These are phyloP conservation scores for Xylaria bambusicola DNA, from an alignment of 495 filamentous ascomycete species.

Conservation along the genomic window DNA sequence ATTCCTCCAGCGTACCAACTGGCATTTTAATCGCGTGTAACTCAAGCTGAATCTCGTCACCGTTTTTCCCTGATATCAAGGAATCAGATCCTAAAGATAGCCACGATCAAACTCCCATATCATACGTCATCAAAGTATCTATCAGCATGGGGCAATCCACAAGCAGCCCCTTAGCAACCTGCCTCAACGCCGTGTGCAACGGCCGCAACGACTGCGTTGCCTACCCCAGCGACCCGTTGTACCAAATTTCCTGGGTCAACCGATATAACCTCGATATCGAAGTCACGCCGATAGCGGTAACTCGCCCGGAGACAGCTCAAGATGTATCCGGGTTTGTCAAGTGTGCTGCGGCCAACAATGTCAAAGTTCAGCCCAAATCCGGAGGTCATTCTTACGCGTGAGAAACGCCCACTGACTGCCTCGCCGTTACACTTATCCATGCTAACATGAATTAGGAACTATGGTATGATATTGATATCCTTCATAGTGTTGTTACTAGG, in stretches of 20 bases:
- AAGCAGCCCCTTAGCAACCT: conserved; percentile 37
- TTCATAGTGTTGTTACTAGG: not conserved
- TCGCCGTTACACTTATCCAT: not conserved
- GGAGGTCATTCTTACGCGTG: conserved; percentile 74
- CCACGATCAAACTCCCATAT: not conserved
- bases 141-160: conserved; percentile 31
- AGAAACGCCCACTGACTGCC: no score
- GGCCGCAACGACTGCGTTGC: conserved; percentile 44
- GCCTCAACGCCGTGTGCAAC: conserved; percentile 43
- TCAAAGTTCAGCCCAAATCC: conserved; percentile 68
- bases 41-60: conserved; percentile 7
- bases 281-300: conserved; percentile 63
- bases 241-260: conserved; percentile 46
- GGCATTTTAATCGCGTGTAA: no score
- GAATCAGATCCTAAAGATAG: not conserved
- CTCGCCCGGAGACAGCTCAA: conserved; percentile 56
- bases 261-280: conserved; percentile 66
- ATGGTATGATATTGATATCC: conserved; percentile 28
- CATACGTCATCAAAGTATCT: not conserved
- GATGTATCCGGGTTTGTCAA: conserved; percentile 62
- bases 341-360: conserved; percentile 54
- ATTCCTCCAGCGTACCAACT: no score
- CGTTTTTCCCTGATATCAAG: conserved; percentile 10
- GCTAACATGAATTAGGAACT: conserved; percentile 32
- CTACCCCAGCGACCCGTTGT: conserved; percentile 40